Conservation (phyloP, 2,329 filamentous ascomycete species). For the Fusarium agapanthi region DNA sequence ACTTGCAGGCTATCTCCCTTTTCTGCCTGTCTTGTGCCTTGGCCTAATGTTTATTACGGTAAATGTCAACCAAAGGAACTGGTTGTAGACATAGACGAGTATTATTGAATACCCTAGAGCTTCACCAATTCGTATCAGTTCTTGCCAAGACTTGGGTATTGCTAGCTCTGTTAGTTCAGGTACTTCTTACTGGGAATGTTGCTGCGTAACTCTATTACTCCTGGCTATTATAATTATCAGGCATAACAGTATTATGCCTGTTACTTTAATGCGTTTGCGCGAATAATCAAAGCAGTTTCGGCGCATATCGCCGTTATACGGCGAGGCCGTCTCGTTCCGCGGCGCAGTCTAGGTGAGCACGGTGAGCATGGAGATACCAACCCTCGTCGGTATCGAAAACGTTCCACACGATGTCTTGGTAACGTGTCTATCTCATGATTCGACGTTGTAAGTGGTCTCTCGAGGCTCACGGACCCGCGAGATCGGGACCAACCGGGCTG, state of each 20-base stretch:
- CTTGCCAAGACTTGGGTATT: not conserved
- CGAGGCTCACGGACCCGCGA: constrained; percentile 14
- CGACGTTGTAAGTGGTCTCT: constrained; percentile 11
- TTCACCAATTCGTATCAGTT: not conserved
- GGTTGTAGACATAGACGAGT: not conserved
- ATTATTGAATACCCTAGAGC: not conserved
- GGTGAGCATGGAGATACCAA: constrained; percentile 17
- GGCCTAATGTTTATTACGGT: not conserved
- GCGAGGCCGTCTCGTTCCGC: constrained; percentile 26
- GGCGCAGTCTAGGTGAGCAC: constrained; percentile 34
- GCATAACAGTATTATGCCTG: not conserved
- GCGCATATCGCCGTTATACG: constrained; percentile 17
- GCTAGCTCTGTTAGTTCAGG: not conserved
- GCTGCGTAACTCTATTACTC: not conserved
- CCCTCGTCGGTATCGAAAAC: constrained; percentile 22
- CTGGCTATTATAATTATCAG: not conserved
- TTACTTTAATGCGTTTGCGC: constrained; percentile 19
- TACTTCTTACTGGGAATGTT: not conserved
- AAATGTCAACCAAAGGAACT: not conserved
- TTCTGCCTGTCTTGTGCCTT: not conserved
- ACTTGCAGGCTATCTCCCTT: not conserved
- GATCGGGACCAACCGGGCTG: constrained; percentile 39
- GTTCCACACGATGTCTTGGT: constrained; percentile 32
- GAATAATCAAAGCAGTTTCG: constrained; percentile 21
- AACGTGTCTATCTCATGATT: constrained; percentile 38